phyloP scores from a whole-genome alignment of 306 rosid genomes.

The Ochetophila trinervis region DNA sequence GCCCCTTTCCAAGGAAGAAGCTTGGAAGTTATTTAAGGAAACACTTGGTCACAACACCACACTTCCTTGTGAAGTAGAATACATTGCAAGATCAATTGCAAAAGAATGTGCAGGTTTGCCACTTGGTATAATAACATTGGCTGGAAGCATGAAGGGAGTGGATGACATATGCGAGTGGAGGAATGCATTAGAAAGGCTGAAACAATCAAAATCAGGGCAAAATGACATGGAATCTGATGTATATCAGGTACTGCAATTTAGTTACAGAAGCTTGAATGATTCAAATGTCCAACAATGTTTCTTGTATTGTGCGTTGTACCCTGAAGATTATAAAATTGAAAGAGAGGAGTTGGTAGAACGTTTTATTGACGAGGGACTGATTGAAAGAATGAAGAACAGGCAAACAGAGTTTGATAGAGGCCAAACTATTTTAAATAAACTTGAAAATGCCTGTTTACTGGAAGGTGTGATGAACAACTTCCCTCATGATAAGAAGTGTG shows the following conservation, averaged over 20 bases:
- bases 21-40: conserved; percentile 19
- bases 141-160: conserved; percentile 14
- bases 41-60: not conserved
- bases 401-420: conserved; percentile 5
- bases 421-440: conserved; percentile 14
- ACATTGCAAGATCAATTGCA: not conserved
- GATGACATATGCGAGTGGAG: conserved; percentile 12
- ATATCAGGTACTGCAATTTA: conserved; percentile 15
- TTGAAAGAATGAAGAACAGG: conserved; percentile 24
- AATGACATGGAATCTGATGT: conserved; percentile 31
- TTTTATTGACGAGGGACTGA: conserved; percentile 26
- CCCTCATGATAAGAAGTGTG: conserved; percentile 10
- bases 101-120: conserved; percentile 16
- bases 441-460: conserved; percentile 15
- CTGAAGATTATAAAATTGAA: conserved; percentile 24
- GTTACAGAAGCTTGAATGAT: conserved; percentile 23
- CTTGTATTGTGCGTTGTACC: conserved; percentile 25
- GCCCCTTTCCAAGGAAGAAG: not conserved
- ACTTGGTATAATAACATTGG: conserved; percentile 4
- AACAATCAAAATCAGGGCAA: not conserved
- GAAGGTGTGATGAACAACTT: conserved; percentile 3
- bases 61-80: not conserved
- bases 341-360: conserved; percentile 25
- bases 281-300: conserved; percentile 10
- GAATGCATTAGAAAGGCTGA: conserved; percentile 5